Evolutionary conservation across 768 basidiomycete species (phyloP).

Genomic region (Postia placenta): DNA sequence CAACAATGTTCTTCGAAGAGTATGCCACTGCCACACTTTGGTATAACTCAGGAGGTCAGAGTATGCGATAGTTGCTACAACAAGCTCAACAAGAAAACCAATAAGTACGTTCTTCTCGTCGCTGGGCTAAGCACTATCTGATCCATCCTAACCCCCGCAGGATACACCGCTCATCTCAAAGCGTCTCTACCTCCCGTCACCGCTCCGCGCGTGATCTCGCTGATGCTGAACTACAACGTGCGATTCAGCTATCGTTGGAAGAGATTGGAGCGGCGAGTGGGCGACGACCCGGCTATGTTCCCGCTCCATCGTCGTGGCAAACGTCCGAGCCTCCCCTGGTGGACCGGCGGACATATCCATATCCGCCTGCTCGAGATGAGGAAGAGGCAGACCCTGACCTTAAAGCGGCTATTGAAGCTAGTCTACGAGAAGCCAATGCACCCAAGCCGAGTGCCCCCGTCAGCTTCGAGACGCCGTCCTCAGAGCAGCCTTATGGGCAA

Average conservation of each 20-base stretch:
- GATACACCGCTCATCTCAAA: constrained; percentile 48
- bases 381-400: constrained; percentile 93
- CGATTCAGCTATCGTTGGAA: constrained; percentile 85
- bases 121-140: too few species aligned
- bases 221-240: constrained; percentile 88
- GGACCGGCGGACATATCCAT: constrained; percentile 47
- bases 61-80: constrained; percentile 88
- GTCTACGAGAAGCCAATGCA: constrained; percentile 76
- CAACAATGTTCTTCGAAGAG: constrained; percentile 85
- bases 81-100: constrained; percentile 67
- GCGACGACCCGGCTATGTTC: constrained; percentile 61
- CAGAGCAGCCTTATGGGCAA: constrained; percentile 31
- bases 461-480: constrained; percentile 44
- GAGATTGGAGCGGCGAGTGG: constrained; percentile 55
- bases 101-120: constrained; percentile 48
- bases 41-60: constrained; percentile 86
- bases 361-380: constrained; percentile 29
- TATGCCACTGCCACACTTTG: constrained; percentile 86
- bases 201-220: constrained; percentile 54
- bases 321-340: constrained; percentile 64
- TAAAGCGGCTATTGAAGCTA: constrained; percentile 91
- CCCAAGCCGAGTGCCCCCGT: constrained; percentile 76
- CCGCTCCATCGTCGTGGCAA: constrained; percentile 58
- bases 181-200: constrained; percentile 48
- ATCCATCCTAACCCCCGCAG: constrained; percentile 28